Conservation (phyloP, 139 green algal genomes). For the Medakamo hakoo region DNA sequence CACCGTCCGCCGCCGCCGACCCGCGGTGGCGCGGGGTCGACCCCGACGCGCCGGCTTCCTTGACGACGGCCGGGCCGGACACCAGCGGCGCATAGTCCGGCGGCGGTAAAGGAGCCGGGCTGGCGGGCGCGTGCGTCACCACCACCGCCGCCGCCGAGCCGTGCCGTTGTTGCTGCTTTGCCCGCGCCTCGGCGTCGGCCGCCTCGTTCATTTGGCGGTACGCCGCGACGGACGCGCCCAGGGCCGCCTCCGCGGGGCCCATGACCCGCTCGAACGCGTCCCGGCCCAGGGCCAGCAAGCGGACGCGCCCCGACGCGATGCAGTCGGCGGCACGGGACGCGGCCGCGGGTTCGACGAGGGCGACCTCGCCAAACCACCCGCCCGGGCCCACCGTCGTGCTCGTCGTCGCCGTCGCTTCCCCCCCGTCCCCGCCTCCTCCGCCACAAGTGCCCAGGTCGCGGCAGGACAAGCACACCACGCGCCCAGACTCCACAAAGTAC, state of each 20-base stretch:
- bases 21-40: no score
- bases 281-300: constrained; percentile 24
- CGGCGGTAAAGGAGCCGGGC: no score
- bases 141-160: no score
- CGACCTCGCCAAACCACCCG: constrained; percentile 43
- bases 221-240: constrained; percentile 20
- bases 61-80: no score
- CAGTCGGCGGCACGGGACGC: constrained; percentile 2
- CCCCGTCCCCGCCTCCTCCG: neutral
- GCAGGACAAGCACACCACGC: constrained; percentile 28
- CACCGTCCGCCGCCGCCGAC: no score
- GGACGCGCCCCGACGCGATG: no score
- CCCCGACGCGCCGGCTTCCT: no score
- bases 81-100: no score
- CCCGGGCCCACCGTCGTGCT: constrained; percentile 17
- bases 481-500: constrained; percentile 36
- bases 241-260: constrained; percentile 28
- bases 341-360: constrained; percentile 16
- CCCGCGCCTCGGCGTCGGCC: neutral
- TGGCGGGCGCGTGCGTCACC: no score
- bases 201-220: constrained; percentile 21
- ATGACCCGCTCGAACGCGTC: constrained; percentile 45
- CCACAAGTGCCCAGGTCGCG: constrained; percentile 11
- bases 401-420: constrained; percentile 21
- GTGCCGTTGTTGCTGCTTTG: no score